phyloP scores from a whole-genome alignment of 169 alveolate genomes.

The Pseudocohnilembus persalinus region DNA sequence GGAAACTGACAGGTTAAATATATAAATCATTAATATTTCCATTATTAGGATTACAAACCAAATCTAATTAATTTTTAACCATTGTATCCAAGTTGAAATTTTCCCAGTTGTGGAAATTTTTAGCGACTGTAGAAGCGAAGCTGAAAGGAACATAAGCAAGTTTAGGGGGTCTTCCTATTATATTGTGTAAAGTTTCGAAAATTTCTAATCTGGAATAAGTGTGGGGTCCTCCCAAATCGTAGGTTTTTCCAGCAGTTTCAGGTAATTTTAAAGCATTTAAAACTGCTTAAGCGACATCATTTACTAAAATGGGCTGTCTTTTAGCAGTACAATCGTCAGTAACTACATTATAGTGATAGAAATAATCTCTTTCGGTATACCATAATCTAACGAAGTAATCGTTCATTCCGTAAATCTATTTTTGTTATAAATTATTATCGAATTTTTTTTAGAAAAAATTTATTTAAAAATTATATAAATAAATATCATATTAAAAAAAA shows the following conservation, averaged over 20 bases:
- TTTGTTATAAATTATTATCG: no score
- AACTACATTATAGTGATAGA: constrained; percentile 42
- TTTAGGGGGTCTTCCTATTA: constrained; percentile 52
- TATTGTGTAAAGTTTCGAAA: constrained; percentile 46
- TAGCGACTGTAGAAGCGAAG: constrained; percentile 29
- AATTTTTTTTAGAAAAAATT: background rate
- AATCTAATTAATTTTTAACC: constrained; percentile 33
- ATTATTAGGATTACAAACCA: constrained; percentile 24
- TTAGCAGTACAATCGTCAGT: constrained; percentile 52
- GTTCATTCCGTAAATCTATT: constrained; percentile 29
- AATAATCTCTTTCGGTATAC: constrained; percentile 34
- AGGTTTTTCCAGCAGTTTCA: constrained; percentile 55
- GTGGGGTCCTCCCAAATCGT: constrained; percentile 64
- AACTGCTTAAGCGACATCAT: constrained; percentile 47
- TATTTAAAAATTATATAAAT: no score
- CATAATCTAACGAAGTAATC: constrained; percentile 43
- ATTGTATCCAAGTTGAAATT: constrained; percentile 35
- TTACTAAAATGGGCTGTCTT: constrained; percentile 52
- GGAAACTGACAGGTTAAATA: constrained; percentile 40
- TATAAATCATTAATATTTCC: constrained; percentile 39
- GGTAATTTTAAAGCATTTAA: constrained; percentile 50
- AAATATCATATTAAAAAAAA: no score
- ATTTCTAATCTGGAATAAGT: constrained; percentile 48
- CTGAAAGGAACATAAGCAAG: constrained; percentile 29
- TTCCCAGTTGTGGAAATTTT: constrained; percentile 41